Evolutionary conservation across 2,329 filamentous ascomycete genomes (phyloP), one percentile per base, ranked within the genome.

Genomic region (Diplodia mutila): DNA sequence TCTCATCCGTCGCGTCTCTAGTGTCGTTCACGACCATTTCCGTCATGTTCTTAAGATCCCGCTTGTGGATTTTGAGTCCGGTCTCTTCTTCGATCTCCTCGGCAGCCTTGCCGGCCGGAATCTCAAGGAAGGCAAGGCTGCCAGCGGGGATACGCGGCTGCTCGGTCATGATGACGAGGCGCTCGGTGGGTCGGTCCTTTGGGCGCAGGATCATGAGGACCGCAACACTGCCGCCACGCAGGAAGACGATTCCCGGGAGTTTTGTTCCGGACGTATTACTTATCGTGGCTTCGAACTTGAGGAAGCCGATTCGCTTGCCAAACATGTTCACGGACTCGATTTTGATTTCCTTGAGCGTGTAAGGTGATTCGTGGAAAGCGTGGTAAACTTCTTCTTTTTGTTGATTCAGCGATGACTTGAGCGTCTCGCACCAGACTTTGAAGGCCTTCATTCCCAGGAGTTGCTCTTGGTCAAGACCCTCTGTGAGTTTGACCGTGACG

Each of bases 401-500:
- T 1, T 42, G 14, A 0, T 42, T 0, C 1, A 42, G 39, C 16
- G 39, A 42, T 7, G 16, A 2, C 5, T 42, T 16, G 5, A 42
- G 39, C 14, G 39, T 42, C 5, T 1, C 0, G 18, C 7, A 42
- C 39, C 39, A 42, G 14, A 18, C 16, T 6, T n/a, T 16, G 16
- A 42, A 42, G 2, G 16, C 16, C 18, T 16, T 2, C 2, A 42
- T 18, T 0, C 5, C 1, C 18, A 14, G 14, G 4, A 42, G 37
- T 4, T 42, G 37, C 14, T n/a, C 5, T 6, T 42, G 12, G 37
- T 14, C 6, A 0, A 42, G 37, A 7, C 1, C 37, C 5, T 42
- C 1, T 5, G 6, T 1, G 1, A 42, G 14, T 3, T 1, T n/a
- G 1, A n/a, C 37, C 0, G 37, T 12, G 1, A 42, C 2, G 3